Conservation (phyloP, 2,329 filamentous ascomycete species). For the Stachybotrys elegans region DNA sequence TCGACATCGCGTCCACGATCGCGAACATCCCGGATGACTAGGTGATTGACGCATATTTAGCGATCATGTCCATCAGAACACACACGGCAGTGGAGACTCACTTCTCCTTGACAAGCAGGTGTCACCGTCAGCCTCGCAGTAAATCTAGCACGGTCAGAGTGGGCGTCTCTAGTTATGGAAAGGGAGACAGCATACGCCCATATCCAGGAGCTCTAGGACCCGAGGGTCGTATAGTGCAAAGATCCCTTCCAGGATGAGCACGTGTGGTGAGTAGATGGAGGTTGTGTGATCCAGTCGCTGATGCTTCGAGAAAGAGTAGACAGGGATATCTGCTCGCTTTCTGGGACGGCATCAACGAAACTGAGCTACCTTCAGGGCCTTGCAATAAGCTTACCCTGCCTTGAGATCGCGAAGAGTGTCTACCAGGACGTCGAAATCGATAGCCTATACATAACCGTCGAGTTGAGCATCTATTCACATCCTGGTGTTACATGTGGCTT, state of each 20-base stretch:
- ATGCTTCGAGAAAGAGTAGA: conserved; percentile 95
- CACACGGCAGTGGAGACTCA: too few species aligned
- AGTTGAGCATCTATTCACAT: conserved; percentile 4
- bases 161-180: not conserved
- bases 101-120: conserved; percentile 85
- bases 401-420: conserved; percentile 79
- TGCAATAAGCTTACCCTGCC: conserved; percentile 61
- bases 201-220: conserved; percentile 81
- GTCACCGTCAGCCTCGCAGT: conserved; percentile 93
- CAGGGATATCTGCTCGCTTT: conserved; percentile 82
- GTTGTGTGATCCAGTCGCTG: conserved; percentile 73
- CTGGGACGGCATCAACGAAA: conserved; percentile 34
- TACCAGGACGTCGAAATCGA: conserved; percentile 89
- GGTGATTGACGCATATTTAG: too few species aligned
- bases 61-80: too few species aligned
- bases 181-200: conserved; percentile 56
- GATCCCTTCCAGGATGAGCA: conserved; percentile 92
- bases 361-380: not conserved
- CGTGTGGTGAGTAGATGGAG: conserved; percentile 92
- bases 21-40: conserved; percentile 83
- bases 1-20: conserved; percentile 89
- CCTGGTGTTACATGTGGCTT: conserved; percentile 7
- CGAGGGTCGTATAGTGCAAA: conserved; percentile 87
- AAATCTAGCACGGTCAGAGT: conserved; percentile 54
- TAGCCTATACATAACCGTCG: conserved; percentile 45